Percentiles rank a stretch among this genome's conserved stretches.
These are phyloP conservation scores for Pichia norvegensis DNA, from an alignment of 1,139 yeast genomes.

Conservation along the genomic window DNA sequence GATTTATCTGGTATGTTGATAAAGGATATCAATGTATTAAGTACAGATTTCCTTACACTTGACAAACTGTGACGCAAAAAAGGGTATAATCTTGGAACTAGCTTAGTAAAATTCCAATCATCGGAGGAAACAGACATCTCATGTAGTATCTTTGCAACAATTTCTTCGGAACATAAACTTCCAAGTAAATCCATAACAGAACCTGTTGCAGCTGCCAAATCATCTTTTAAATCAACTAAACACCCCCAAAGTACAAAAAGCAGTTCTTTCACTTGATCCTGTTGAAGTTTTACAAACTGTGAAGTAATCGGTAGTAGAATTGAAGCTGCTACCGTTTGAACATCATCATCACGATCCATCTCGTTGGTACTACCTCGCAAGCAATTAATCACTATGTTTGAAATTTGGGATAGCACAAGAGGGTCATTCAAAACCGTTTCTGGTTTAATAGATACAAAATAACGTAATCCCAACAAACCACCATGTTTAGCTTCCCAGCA, in stretches of 20 bases:
- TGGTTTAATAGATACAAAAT: constrained; percentile 84
- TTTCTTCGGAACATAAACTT: constrained; percentile 73
- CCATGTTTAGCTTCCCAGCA: constrained; percentile 99
- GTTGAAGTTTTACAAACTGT: constrained; percentile 65
- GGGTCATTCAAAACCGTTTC: constrained; percentile 58
- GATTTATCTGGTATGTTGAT: constrained; percentile 57
- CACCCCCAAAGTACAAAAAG: constrained; percentile 84
- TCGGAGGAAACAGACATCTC: constrained; percentile 42
- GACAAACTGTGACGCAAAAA: constrained; percentile 90
- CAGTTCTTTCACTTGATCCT: constrained; percentile 54
- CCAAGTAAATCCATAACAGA: constrained; percentile 93
- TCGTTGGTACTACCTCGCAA: constrained; percentile 31
- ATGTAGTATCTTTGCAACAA: constrained; percentile 67
- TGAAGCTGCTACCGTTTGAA: constrained; percentile 94
- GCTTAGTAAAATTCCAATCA: constrained; percentile 53
- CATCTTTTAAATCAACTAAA: constrained; percentile 77
- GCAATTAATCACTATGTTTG: constrained; percentile 83
- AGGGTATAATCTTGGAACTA: constrained; percentile 90
- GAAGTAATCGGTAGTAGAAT: constrained; percentile 84
- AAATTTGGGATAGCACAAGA: constrained; percentile 60
- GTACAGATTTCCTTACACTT: constrained; percentile 82
- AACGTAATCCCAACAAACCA: constrained; percentile 89
- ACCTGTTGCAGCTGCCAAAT: constrained; percentile 89
- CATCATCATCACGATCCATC: constrained; percentile 82
- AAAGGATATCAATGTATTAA: constrained; percentile 74